Evolutionary conservation across 192 early-diverging fungal genomes (phyloP), one percentile per base, ranked within the genome.

Genomic region (Linnemannia exigua): DNA sequence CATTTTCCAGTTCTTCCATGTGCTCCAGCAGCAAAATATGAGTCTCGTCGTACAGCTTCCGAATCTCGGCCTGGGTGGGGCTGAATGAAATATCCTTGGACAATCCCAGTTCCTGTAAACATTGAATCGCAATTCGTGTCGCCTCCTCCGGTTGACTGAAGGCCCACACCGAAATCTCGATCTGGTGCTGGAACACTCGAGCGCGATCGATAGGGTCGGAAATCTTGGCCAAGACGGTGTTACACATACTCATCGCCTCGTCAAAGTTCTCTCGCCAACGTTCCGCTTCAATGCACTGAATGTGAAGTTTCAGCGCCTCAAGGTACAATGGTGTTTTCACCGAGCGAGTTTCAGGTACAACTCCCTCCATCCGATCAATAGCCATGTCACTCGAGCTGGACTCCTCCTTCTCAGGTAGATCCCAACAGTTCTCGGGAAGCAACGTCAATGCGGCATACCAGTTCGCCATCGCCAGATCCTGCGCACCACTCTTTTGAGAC

Each of bases 401-500:
- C 5, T 12, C 11, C 17, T 36, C 33, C 20, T 31, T 7, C 1
- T 31, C 69, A 58, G 70, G 36, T 7, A 38, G 36, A 15, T 77
- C 70, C 84, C 84, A 86, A 37, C 84, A 86, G 22, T 80, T 72
- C 15, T 73, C 47, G 0, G 84, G 84, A 19, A 86, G 47, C 5
- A 86, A 68, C 14, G 50, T 67, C 63, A 86, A 0, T 33, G 84
- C 77, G 6, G 84, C 84, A 33, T 73, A 74, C 84, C 84, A 86
- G 36, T 76, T 77, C 17, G 74, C 70, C 28, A 86, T 61, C 3
- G 84, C 78, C 47, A 77, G 66, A 28, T 86, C 78, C 75, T 86
- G 84, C 17, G 84, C 84, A 0, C 84, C 84, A 74, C 78, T 86
- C 84, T 80, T 86, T 50, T 80, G 79, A 15, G 84, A 86, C 50